phyloP scores from a whole-genome alignment of 2,329 filamentous ascomycete species.

The Fusarium pseudoanthophilum region DNA sequence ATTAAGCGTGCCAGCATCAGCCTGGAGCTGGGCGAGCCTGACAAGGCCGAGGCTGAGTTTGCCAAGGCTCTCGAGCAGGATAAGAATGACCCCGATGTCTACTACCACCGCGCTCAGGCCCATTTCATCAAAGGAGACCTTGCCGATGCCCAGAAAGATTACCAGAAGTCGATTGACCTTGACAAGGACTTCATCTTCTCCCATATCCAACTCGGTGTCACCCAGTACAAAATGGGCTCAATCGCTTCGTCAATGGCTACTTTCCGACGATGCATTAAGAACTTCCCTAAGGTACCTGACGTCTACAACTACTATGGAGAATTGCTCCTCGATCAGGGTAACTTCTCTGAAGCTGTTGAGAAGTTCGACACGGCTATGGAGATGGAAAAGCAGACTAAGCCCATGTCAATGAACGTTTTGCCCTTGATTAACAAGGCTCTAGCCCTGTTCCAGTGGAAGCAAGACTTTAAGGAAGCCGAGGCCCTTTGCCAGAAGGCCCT shows the following conservation, averaged over 20 bases:
- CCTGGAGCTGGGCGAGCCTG: slow-evolving; percentile 87
- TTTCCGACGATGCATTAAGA: slow-evolving; percentile 97
- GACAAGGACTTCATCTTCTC: slow-evolving; percentile 98
- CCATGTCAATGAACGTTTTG: slow-evolving; percentile 95
- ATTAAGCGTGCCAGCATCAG: slow-evolving; percentile 99
- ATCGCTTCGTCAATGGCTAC: slow-evolving; percentile 98
- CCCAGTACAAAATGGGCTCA: slow-evolving; percentile 99
- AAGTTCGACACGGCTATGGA: slow-evolving; percentile 99
- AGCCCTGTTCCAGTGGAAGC: slow-evolving; percentile 97
- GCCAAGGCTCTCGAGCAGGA: slow-evolving; percentile 86
- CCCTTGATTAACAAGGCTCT: slow-evolving; percentile 99
- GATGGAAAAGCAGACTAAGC: slow-evolving; percentile 95
- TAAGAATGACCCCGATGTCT: slow-evolving; percentile 92
- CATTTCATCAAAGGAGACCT: slow-evolving; percentile 98
- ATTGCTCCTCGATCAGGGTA: slow-evolving; percentile 94
- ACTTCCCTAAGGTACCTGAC: slow-evolving; percentile 94
- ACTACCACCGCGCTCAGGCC: slow-evolving; percentile 97
- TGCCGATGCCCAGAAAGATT: slow-evolving; percentile 93
- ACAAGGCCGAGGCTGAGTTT: slow-evolving; percentile 90
- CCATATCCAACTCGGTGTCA: slow-evolving; percentile 98
- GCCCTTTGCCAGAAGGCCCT: slow-evolving; percentile 97
- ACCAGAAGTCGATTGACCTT: slow-evolving; percentile 98
- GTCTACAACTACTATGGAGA: slow-evolving; percentile 99
- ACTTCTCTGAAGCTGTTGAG: slow-evolving; percentile 93
- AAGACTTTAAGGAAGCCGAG: slow-evolving; percentile 94